Conservation (phyloP, 768 basidiomycete genomes). For the Hericium coralloides region DNA sequence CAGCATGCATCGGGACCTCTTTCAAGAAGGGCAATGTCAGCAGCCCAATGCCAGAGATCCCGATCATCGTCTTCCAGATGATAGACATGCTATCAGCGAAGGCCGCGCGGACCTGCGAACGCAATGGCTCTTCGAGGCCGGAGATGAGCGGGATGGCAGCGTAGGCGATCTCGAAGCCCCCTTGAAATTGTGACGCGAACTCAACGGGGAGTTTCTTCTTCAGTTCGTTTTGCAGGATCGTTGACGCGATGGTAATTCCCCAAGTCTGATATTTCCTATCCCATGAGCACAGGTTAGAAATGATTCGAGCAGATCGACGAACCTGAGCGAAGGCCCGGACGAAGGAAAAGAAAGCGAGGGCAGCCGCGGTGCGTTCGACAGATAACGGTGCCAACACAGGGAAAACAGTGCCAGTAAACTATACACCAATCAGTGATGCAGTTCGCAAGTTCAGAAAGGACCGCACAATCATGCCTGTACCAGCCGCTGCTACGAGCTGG, state of each 20-base stretch:
- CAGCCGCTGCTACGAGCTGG: conserved; percentile 5
- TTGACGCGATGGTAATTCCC: conserved; percentile 42
- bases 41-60: conserved; percentile 29
- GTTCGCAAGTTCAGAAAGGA: too few relatives aligned
- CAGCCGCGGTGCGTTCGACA: conserved; percentile 22
- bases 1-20: neutral
- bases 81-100: conserved; percentile 30
- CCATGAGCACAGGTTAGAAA: neutral
- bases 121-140: conserved; percentile 24
- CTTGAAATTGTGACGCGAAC: conserved; percentile 26
- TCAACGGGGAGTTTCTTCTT: conserved; percentile 28
- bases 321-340: conserved; percentile 17
- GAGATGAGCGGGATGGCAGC: conserved; percentile 35
- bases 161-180: conserved; percentile 35
- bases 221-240: conserved; percentile 45
- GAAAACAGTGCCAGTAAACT: conserved; percentile 8
- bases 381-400: conserved; percentile 21
- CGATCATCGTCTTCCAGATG: conserved; percentile 37
- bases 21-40: conserved; percentile 26
- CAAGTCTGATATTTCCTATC: conserved; percentile 26
- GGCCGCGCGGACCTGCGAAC: conserved; percentile 28
- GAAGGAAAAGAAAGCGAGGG: conserved; percentile 24
- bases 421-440: conserved; percentile 1
- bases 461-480: neutral
- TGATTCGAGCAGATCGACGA: neutral